Percentiles rank a stretch among this genome's conserved stretches.
Conservation (phyloP, 2,329 filamentous ascomycete species). For the Teratosphaeria destructans region DNA sequence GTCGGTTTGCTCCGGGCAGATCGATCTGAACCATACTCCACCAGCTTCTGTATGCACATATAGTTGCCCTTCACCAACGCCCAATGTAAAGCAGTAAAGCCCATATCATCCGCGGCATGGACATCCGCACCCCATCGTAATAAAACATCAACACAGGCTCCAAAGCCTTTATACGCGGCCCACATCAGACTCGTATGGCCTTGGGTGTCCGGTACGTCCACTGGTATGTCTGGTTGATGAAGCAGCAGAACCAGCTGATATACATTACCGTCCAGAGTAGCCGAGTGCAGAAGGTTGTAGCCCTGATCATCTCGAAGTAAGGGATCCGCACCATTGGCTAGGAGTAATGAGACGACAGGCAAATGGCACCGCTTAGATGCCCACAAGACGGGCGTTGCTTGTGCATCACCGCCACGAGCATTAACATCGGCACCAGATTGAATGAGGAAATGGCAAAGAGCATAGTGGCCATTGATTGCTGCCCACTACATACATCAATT, state of each 20-base stretch:
- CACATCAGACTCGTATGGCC: slow-evolving; percentile 96
- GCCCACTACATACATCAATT: slow-evolving; percentile 60
- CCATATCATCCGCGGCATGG: slow-evolving; percentile 79
- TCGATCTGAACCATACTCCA: slow-evolving; percentile 91
- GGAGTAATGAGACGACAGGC: slow-evolving; percentile 86
- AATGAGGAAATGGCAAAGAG: slow-evolving; percentile 91
- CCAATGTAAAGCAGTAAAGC: slow-evolving; percentile 94
- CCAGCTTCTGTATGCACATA: slow-evolving; percentile 80
- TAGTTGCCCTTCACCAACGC: slow-evolving; percentile 86
- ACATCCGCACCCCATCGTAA: slow-evolving; percentile 92
- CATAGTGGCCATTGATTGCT: slow-evolving; percentile 96
- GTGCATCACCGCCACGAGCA: slow-evolving; percentile 85
- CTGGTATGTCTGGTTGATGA: slow-evolving; percentile 79
- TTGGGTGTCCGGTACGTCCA: slow-evolving; percentile 80
- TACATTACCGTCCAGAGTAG: slow-evolving; percentile 93
- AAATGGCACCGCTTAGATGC: slow-evolving; percentile 94
- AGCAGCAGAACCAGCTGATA: slow-evolving; percentile 79
- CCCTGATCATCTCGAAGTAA: slow-evolving; percentile 87
- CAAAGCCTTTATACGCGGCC: slow-evolving; percentile 96
- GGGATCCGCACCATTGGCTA: slow-evolving; percentile 85
- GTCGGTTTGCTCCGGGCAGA: slow-evolving; percentile 66
- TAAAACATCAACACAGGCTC: slow-evolving; percentile 82
- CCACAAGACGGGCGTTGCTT: slow-evolving; percentile 92
- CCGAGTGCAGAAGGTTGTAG: slow-evolving; percentile 95
- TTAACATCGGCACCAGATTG: slow-evolving; percentile 83